Evolutionary conservation across 768 basidiomycete species (phyloP).

Genomic region (Pleurotus pulmonarius): DNA sequence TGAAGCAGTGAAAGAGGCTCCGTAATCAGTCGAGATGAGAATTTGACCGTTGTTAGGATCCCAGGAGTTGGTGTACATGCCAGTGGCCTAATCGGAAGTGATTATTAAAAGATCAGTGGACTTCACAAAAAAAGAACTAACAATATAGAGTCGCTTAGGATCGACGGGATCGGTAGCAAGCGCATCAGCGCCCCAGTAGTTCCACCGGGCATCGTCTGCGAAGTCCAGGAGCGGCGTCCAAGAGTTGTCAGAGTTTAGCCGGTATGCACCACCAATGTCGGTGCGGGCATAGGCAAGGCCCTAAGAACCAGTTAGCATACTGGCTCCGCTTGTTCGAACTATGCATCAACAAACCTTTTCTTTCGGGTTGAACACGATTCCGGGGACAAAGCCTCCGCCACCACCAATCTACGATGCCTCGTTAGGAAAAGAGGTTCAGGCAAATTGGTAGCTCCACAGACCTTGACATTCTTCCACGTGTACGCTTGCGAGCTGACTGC

Average conservation of each 20-base stretch:
- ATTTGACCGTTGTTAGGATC: conserved; percentile 64
- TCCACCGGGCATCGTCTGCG: conserved; percentile 43
- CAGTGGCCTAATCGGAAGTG: conserved; percentile 36
- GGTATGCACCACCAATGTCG: conserved; percentile 66
- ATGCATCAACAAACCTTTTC: conserved; percentile 30
- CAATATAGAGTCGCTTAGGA: conserved; percentile 50
- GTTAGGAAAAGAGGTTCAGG: conserved; percentile 3
- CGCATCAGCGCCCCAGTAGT: conserved; percentile 59
- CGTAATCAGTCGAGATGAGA: conserved; percentile 54
- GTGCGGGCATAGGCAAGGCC: conserved; percentile 65
- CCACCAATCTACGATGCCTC: conserved; percentile 27
- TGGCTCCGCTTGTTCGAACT: not conserved
- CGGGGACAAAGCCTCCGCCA: conserved; percentile 49
- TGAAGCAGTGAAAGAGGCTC: conserved; percentile 50
- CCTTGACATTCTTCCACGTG: conserved; percentile 61
- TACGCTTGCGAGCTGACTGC: conserved; percentile 49
- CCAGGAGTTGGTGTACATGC: conserved; percentile 61
- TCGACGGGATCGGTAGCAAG: conserved; percentile 62
- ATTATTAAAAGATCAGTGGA: not conserved
- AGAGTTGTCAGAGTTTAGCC: conserved; percentile 53
- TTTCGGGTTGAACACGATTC: conserved; percentile 59
- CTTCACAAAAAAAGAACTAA: conserved; percentile 14
- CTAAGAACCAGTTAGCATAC: conserved; percentile 17
- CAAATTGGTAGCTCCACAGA: conserved; percentile 13
- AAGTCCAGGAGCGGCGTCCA: conserved; percentile 66